Conservation (phyloP, 208 protist species). For the Trypanosoma platydactyli region DNA sequence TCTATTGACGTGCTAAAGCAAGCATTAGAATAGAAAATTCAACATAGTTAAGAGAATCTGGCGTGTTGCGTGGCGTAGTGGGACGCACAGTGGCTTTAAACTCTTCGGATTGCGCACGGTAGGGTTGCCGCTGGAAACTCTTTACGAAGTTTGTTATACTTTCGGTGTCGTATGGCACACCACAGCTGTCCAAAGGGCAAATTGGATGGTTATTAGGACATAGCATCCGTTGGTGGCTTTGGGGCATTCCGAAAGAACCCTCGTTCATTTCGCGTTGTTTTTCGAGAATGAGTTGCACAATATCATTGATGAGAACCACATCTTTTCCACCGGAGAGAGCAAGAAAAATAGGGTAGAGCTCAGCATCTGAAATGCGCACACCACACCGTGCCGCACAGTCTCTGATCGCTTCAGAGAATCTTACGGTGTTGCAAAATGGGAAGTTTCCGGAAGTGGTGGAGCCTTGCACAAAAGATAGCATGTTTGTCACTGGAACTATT, state of each 20-base stretch:
- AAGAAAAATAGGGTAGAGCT: constrained; percentile 51
- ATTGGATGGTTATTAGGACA: constrained; percentile 65
- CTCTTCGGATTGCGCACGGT: constrained; percentile 20
- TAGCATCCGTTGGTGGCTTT: constrained; percentile 27
- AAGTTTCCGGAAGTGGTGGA: not conserved
- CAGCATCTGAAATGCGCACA: constrained; percentile 27
- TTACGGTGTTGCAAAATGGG: constrained; percentile 11
- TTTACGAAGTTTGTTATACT: constrained; percentile 59
- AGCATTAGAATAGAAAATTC: constrained; percentile 90
- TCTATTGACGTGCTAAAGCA: constrained; percentile 62
- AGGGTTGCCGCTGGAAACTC: constrained; percentile 45
- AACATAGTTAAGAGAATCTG: constrained; percentile 67
- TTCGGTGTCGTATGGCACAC: constrained; percentile 55
- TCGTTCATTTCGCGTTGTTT: constrained; percentile 38
- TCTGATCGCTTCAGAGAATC: constrained; percentile 26
- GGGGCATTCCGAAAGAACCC: not conserved
- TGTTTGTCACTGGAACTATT: no score
- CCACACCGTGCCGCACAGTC: constrained; percentile 31
- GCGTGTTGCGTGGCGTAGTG: constrained; percentile 10
- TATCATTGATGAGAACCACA: constrained; percentile 32
- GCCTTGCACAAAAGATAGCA: not conserved
- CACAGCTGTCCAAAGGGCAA: constrained; percentile 72
- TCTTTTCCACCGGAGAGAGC: constrained; percentile 35
- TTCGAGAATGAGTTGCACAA: constrained; percentile 46
- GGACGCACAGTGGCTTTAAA: constrained; percentile 13